Conservation (phyloP, 208 protist species). For the Tetramitus jugosus region DNA sequence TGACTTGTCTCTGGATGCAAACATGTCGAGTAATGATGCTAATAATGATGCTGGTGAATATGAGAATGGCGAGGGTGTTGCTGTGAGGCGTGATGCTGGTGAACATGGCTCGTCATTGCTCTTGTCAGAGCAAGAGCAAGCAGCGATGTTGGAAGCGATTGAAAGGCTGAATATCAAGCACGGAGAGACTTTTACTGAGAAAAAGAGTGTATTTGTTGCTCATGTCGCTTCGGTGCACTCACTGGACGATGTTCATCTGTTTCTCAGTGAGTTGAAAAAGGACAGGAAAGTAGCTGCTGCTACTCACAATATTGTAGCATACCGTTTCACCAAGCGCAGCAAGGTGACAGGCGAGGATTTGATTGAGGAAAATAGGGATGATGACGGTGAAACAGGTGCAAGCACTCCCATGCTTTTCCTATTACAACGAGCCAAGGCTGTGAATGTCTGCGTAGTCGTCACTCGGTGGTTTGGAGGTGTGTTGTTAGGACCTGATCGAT, state of each 20-base stretch:
- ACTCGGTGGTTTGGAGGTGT: conserved; percentile 91
- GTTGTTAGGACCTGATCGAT: conserved; percentile 78
- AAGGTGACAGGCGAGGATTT: conserved; percentile 37
- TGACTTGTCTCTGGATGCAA: no score
- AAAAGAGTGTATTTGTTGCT: conserved; percentile 10
- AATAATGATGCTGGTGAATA: not conserved
- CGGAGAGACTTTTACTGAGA: not conserved
- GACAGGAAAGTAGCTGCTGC: conserved; percentile 60
- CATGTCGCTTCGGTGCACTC: not conserved
- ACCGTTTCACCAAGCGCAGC: conserved; percentile 74
- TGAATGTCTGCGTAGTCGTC: conserved; percentile 60
- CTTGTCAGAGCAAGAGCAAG: no score
- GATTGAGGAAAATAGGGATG: conserved; percentile 70
- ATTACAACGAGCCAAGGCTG: conserved; percentile 50
- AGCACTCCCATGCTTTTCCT: conserved; percentile 67
- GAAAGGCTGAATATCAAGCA: conserved; percentile 2
- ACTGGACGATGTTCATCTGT: not conserved
- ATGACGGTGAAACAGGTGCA: conserved; percentile 82
- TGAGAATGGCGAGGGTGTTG: not conserved
- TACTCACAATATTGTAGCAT: conserved; percentile 80
- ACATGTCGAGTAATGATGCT: not conserved
- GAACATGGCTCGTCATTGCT: not conserved
- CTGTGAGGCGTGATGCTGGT: not conserved
- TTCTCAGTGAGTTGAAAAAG: conserved; percentile 37
- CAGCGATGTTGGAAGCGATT: no score